Evolutionary conservation across 23 red algal genomes (phyloP).

Genomic region (Cyanidioschyzon merolae): DNA sequence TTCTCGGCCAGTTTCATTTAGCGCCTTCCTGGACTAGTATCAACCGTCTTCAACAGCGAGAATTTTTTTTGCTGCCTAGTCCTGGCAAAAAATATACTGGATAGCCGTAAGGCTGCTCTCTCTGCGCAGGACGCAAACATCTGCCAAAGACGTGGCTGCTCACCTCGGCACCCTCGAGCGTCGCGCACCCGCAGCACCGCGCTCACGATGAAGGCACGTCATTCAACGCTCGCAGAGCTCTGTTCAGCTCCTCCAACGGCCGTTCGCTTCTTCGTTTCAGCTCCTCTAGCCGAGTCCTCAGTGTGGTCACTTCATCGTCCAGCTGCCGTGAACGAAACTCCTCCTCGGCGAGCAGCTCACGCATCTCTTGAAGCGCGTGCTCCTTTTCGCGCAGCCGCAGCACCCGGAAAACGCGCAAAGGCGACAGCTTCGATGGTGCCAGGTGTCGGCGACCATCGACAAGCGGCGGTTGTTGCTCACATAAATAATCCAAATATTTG

Average conservation of each 20-base stretch:
- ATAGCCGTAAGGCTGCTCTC: too few relatives aligned
- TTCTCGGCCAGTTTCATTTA: too few relatives aligned
- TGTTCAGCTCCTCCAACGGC: background rate
- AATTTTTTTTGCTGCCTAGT: too few relatives aligned
- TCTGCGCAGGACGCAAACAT: too few relatives aligned
- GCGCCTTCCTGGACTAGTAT: too few relatives aligned
- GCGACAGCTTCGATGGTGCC: background rate
- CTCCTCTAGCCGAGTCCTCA: background rate
- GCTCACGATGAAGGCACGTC: too few relatives aligned
- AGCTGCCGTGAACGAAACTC: background rate
- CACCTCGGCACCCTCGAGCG: too few relatives aligned
- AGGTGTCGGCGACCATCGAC: slow-evolving; percentile 8
- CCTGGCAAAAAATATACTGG: too few relatives aligned
- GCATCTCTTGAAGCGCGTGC: background rate
- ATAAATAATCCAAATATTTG: background rate
- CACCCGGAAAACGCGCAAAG: background rate
- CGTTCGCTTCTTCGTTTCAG: background rate
- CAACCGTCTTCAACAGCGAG: too few relatives aligned
- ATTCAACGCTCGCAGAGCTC: background rate
- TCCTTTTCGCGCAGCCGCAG: background rate
- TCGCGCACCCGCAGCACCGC: too few relatives aligned
- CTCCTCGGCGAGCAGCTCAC: slow-evolving; percentile 7
- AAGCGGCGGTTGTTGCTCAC: slow-evolving; percentile 9
- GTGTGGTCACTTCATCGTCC: background rate
- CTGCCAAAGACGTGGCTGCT: too few relatives aligned